These are phyloP conservation scores for Stephanocyclus meneghinianus DNA, from an alignment of 352 stramenopile genomes.

Conservation along the genomic window DNA sequence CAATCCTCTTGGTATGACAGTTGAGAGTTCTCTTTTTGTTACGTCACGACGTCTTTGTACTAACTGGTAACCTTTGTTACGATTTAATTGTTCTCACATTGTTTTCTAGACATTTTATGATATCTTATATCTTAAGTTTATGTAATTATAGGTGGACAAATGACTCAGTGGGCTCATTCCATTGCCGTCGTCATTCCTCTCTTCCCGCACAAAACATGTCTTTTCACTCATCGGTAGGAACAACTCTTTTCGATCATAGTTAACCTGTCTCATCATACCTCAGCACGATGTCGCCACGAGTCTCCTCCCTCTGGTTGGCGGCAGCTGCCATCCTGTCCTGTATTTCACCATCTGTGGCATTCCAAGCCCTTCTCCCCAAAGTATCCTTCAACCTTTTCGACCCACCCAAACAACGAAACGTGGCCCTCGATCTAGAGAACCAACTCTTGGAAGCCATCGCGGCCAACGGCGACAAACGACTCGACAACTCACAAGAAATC, in stretches of 20 bases:
- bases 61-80: too few species aligned
- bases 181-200: too few species aligned
- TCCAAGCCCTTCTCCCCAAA: conserved; percentile 38
- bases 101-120: too few species aligned
- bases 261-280: not conserved
- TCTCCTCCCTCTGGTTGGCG: not conserved
- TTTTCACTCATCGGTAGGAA: too few species aligned
- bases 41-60: too few species aligned
- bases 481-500: conserved; percentile 65
- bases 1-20: too few species aligned
- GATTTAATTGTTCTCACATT: too few species aligned
- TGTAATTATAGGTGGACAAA: too few species aligned
- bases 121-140: too few species aligned
- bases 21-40: too few species aligned
- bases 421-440: conserved; percentile 55
- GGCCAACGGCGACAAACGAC: conserved; percentile 44
- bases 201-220: too few species aligned
- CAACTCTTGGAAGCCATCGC: conserved; percentile 62
- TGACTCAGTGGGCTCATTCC: too few species aligned
- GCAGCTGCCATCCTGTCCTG: not conserved
- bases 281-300: not conserved
- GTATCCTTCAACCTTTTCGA: conserved; percentile 15
- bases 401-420: conserved; percentile 3
- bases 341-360: conserved; percentile 1
- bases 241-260: not conserved